These are phyloP conservation scores for Inga oerstediana DNA, from an alignment of 306 rosid genomes.

Conservation along the genomic window DNA sequence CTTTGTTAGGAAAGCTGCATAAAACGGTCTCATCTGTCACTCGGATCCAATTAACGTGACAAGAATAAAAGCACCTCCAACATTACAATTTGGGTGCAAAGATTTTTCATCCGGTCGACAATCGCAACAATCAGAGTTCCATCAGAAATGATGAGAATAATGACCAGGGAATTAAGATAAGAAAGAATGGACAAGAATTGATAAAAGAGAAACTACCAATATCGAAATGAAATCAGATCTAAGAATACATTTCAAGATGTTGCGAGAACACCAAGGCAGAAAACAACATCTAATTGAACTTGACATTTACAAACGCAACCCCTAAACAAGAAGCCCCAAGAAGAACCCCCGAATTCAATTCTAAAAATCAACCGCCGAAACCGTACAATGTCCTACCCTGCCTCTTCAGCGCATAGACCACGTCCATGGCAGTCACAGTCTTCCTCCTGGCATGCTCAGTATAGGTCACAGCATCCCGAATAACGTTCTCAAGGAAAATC, in stretches of 20 bases:
- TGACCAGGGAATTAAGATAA: too few species aligned
- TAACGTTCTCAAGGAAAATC: not conserved
- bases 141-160: too few species aligned
- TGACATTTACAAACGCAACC: not conserved
- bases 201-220: not conserved
- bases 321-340: not conserved
- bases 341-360: not conserved
- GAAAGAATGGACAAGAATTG: not conserved
- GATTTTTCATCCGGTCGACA: too few species aligned
- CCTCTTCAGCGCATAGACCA: not conserved
- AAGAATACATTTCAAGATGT: not conserved
- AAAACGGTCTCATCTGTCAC: too few species aligned
- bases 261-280: not conserved
- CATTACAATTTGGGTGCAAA: too few species aligned
- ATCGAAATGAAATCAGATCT: not conserved
- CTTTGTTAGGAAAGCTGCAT: too few species aligned
- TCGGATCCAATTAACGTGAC: too few species aligned
- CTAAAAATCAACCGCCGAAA: not conserved
- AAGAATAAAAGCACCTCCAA: too few species aligned
- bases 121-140: too few species aligned
- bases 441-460: not conserved
- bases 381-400: not conserved
- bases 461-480: not conserved
- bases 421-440: not conserved
- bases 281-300: not conserved